Evolutionary conservation across 2,329 filamentous ascomycete genomes (phyloP).

Genomic region (Aspergillus pseudoglaucus): DNA sequence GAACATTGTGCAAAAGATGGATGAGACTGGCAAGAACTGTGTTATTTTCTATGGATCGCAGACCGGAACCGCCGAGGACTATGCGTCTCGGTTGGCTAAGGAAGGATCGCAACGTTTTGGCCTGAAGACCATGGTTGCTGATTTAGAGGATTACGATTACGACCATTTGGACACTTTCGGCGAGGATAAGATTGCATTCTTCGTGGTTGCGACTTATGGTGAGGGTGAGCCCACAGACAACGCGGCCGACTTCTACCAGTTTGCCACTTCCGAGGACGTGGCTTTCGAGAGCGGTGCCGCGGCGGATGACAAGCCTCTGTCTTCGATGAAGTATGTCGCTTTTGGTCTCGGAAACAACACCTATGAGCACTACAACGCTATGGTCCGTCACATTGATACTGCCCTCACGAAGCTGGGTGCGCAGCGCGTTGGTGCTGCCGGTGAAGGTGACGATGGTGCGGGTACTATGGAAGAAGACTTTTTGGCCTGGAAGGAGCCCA

Average conservation of each 20-base stretch:
- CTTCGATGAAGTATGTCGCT: conserved; percentile 82
- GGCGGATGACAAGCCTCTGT: conserved; percentile 63
- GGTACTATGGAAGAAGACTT: conserved; percentile 99
- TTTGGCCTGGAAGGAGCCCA: conserved; percentile 96
- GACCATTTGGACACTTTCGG: conserved; percentile 87
- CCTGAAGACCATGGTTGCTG: conserved; percentile 95
- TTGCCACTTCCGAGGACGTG: conserved; percentile 72
- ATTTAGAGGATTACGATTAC: conserved; percentile 95
- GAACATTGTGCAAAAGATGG: conserved; percentile 92
- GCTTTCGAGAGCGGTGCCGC: conserved; percentile 65
- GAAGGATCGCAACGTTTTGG: conserved; percentile 95
- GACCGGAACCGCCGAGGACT: conserved; percentile 96
- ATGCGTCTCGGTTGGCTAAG: conserved; percentile 91
- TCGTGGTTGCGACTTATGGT: conserved; percentile 93
- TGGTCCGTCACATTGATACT: conserved; percentile 88
- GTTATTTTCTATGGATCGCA: conserved; percentile 98
- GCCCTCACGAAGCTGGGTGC: conserved; percentile 76
- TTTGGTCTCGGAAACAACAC: conserved; percentile 99
- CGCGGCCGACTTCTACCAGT: conserved; percentile 98
- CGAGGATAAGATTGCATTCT: conserved; percentile 86
- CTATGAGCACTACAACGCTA: conserved; percentile 98
- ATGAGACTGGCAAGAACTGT: conserved; percentile 92
- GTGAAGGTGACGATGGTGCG: conserved; percentile 94
- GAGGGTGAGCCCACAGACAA: conserved; percentile 99
- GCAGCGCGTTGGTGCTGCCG: conserved; percentile 74